phyloP scores from a whole-genome alignment of 257 asterid genomes.

The Fraxinus excelsior region DNA sequence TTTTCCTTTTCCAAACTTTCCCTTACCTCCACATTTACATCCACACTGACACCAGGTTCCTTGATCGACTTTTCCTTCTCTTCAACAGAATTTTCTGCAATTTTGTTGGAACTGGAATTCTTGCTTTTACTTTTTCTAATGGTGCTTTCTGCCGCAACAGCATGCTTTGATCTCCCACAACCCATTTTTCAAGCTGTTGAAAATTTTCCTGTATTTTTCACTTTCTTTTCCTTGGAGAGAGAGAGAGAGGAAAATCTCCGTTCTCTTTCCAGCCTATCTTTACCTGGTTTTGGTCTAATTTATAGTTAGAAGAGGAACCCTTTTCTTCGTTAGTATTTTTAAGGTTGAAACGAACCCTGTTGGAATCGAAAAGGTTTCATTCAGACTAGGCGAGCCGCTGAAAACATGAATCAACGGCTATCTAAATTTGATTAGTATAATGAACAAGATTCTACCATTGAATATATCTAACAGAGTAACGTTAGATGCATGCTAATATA shows the following conservation, averaged over 20 bases:
- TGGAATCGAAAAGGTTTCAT: not conserved
- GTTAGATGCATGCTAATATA: no score
- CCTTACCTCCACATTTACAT: not conserved
- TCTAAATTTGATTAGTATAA: not conserved
- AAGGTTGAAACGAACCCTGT: constrained; percentile 19
- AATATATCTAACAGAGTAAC: no score
- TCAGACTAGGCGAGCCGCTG: not conserved
- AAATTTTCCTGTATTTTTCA: not conserved
- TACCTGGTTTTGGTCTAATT: constrained; percentile 24
- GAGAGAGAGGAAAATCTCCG: constrained; percentile 33
- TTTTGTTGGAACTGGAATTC: constrained; percentile 37
- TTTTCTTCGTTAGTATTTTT: constrained; percentile 33
- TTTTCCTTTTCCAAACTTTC: not conserved
- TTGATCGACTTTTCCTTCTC: not conserved
- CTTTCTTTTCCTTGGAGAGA: not conserved
- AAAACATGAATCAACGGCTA: no score
- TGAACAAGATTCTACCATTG: not conserved
- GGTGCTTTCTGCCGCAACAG: constrained; percentile 57
- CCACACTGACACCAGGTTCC: not conserved
- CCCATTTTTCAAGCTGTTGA: constrained; percentile 43
- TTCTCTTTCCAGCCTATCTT: constrained; percentile 27
- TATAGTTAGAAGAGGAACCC: constrained; percentile 28
- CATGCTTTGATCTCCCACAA: constrained; percentile 89
- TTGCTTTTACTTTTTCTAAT: constrained; percentile 51
- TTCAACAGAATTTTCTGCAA: constrained; percentile 8